Base-by-base conservation (phyloP, 2,329 filamentous ascomycete genomes). In the Colletotrichum sp. region DNA sequence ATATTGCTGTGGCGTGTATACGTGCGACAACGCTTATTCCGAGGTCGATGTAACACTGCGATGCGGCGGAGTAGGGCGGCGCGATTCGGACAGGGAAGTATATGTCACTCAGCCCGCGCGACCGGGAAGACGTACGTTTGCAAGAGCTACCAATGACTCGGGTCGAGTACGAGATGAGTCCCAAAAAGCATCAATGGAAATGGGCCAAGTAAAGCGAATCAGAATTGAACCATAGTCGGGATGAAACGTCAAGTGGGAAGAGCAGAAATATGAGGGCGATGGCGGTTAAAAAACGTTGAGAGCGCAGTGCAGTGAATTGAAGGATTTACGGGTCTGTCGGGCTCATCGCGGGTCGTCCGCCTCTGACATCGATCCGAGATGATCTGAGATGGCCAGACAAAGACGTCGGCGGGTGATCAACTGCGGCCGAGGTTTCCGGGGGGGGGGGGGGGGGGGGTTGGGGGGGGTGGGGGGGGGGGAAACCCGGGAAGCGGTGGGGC, bases 121-220 rank as follows among this genome's bases (percentile, higher is more conserved):
- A 28, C 39, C 30, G 34, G 63, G 63, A 48, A 48, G 27, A 34
- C n/a, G 63, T 30, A 15, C 22, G 44, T 52, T 28, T 30, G 8
- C 32, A 59, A 52, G 57, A 25, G 52, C 59, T 64, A 32, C 32
- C 8, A 72, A 75, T 72, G 69, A 75, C 69, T 72, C 69, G 69
- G 63, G 25, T 48, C 30, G 36, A 55, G 25, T 30, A 39, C 27
- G 63, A 63, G 39, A 6, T 34, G 19, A n/a, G 52, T 72, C 25
- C 36, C 25, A 22, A 60, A 55, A 61, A 32, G 25, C 15, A 5
- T 57, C 12, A 60, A 63, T 19, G 9, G 16, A 72, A 4, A 72
- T 63, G n/a, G 44, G 52, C 19, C 25, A 32, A 57, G 36, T 8
- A 63, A 16, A 11, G 32, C 22, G 59, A 48, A 75, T 68, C 52